Percentiles rank a stretch among this genome's conserved stretches.
Evolutionary conservation across 106 monocot species (phyloP).

Genomic region (Dioscorea zingiberensis): DNA sequence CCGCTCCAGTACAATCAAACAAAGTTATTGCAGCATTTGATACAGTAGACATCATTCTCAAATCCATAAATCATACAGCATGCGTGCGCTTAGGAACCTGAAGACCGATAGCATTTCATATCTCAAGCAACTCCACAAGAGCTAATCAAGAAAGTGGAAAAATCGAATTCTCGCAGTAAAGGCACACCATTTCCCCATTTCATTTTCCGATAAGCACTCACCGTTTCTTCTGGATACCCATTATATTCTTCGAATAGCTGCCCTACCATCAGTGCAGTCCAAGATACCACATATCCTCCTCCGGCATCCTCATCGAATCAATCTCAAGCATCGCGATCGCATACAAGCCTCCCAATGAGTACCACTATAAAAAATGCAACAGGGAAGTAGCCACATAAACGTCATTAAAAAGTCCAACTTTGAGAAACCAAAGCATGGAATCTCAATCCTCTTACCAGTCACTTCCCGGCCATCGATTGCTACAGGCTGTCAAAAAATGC

Average conservation of each 20-base stretch:
- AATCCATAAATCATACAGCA: conserved; percentile 58
- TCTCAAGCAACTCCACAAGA: conserved; percentile 46
- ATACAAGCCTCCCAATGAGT: conserved; percentile 22
- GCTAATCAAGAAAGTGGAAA: conserved; percentile 56
- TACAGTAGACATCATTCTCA: conserved; percentile 53
- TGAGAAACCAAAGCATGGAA: conserved; percentile 53
- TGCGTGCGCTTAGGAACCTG: conserved; percentile 63
- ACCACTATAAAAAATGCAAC: conserved; percentile 75
- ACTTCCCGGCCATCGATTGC: conserved; percentile 19
- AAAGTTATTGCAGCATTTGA: conserved; percentile 61
- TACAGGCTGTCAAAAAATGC: conserved; percentile 44
- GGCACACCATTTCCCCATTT: conserved; percentile 46
- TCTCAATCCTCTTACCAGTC: conserved; percentile 21
- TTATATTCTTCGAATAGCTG: conserved; percentile 42
- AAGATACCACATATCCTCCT: conserved; percentile 84
- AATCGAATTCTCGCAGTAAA: conserved; percentile 67
- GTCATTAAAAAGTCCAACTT: conserved; percentile 40
- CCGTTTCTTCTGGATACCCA: conserved; percentile 35
- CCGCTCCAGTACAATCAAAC: conserved; percentile 49
- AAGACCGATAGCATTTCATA: conserved; percentile 39
- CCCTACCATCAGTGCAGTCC: conserved; percentile 87
- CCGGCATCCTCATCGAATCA: conserved; percentile 62
- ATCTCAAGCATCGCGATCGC: conserved; percentile 29
- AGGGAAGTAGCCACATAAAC: conserved; percentile 77
- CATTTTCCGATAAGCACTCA: conserved; percentile 56